phyloP scores from a whole-genome alignment of 176 grass and related monocot genomes.

The Olyra latifolia region DNA sequence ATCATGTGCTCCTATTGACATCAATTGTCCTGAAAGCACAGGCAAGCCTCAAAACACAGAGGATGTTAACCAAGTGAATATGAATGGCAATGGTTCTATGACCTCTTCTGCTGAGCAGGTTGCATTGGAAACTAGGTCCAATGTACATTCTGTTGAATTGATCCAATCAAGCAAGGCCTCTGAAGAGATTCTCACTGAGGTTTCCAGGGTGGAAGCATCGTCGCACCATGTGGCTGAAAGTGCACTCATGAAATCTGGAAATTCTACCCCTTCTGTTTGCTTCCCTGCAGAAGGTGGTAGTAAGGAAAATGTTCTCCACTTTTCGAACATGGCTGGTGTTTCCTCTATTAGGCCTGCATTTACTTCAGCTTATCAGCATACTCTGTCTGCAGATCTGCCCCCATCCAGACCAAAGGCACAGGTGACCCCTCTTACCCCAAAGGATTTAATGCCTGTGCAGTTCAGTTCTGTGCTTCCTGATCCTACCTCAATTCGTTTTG shows the following conservation, averaged over 20 bases:
- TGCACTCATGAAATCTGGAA: conserved; percentile 24
- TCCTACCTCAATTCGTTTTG: conserved; percentile 58
- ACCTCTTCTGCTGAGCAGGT: conserved; percentile 24
- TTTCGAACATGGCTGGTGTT: conserved; percentile 25
- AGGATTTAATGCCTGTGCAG: conserved; percentile 68
- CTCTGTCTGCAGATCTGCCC: conserved; percentile 21
- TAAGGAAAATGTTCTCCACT: conserved; percentile 27
- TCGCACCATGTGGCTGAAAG: conserved; percentile 23
- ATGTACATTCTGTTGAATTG: conserved; percentile 18
- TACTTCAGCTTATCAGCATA: conserved; percentile 29
- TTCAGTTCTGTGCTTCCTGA: conserved; percentile 53
- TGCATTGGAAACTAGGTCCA: conserved; percentile 24
- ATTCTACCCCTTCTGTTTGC: not conserved
- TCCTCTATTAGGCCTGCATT: conserved; percentile 26
- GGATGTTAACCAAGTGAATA: conserved; percentile 27
- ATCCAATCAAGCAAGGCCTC: conserved; percentile 1
- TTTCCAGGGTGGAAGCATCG: conserved; percentile 29
- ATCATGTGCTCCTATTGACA: conserved; percentile 38
- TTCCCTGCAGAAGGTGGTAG: conserved; percentile 22
- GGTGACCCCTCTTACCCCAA: conserved; percentile 44
- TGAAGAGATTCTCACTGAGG: not conserved
- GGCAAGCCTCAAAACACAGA: conserved; percentile 24
- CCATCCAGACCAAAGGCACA: conserved; percentile 36
- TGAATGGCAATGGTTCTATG: not conserved
- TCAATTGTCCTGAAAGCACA: conserved; percentile 42